phyloP scores from a whole-genome alignment of 129 eudicot genomes.

The Flaveria ramosissima region DNA sequence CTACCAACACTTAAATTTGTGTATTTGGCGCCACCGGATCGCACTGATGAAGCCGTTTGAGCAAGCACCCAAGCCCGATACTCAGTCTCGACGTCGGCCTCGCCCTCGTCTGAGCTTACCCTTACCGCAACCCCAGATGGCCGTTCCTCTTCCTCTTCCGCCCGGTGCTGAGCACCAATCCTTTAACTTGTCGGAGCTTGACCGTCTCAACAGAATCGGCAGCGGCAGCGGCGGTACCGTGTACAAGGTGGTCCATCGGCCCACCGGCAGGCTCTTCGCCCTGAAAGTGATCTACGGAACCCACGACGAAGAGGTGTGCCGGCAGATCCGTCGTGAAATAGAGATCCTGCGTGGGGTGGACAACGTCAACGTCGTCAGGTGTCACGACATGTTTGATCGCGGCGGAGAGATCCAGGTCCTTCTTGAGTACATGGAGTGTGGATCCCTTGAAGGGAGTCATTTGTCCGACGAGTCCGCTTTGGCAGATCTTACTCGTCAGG shows the following conservation, averaged over 20 bases:
- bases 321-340: constrained; percentile 70
- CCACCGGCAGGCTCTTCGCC: constrained; percentile 50
- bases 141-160: constrained; percentile 41
- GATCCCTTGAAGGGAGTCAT: constrained; percentile 59
- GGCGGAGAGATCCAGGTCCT: constrained; percentile 83
- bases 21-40: neutral
- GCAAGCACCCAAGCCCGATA: neutral
- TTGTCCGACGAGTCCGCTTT: constrained; percentile 49
- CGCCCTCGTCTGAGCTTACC: constrained; percentile 28
- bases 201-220: constrained; percentile 41
- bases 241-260: constrained; percentile 52
- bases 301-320: constrained; percentile 69
- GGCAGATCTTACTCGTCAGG: constrained; percentile 45
- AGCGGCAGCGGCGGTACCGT: constrained; percentile 58
- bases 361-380: constrained; percentile 51
- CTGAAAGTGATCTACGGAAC: constrained; percentile 74
- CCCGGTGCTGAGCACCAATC: neutral
- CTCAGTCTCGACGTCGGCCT: neutral
- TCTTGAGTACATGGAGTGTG: constrained; percentile 74
- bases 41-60: constrained; percentile 19
- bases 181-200: constrained; percentile 40
- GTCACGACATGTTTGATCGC: constrained; percentile 69
- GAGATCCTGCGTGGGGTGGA: constrained; percentile 53
- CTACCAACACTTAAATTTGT: neutral
- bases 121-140: constrained; percentile 24